phyloP scores from a whole-genome alignment of 805 yeast species.

The Jamesozyma gamospora region DNA sequence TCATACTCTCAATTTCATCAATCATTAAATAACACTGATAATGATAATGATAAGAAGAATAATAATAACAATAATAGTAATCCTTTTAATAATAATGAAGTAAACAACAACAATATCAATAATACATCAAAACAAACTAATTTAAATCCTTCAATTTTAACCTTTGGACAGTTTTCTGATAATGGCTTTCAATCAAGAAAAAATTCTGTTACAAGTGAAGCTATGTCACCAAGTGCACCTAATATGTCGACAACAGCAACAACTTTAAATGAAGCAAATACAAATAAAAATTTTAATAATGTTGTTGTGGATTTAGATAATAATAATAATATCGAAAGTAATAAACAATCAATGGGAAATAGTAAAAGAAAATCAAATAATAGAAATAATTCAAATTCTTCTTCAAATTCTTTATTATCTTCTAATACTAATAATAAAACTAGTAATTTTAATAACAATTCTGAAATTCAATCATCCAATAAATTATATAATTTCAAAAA shows the following conservation, averaged over 20 bases:
- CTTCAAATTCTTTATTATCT: constrained; percentile 5
- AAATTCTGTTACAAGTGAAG: constrained; percentile 24
- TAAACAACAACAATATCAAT: neutral
- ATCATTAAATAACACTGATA: neutral
- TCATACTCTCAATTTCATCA: constrained; percentile 22
- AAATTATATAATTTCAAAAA: neutral
- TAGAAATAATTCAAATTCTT: constrained; percentile 4
- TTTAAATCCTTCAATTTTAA: constrained; percentile 9
- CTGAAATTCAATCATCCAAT: neutral
- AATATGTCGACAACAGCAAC: neutral
- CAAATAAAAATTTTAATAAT: too few species aligned
- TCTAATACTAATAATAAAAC: neutral
- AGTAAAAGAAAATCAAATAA: too few species aligned
- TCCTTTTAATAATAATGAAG: neutral
- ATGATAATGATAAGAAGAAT: neutral
- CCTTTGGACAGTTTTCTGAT: constrained; percentile 19
- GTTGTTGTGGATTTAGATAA: too few species aligned
- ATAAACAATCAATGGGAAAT: too few species aligned
- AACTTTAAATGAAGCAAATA: too few species aligned
- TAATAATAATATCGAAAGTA: too few species aligned
- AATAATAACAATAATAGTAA: neutral
- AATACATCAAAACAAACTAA: neutral
- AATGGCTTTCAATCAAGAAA: constrained; percentile 24
- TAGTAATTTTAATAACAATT: neutral
- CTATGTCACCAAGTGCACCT: constrained; percentile 24